Base-by-base conservation (phyloP, 2,329 filamentous ascomycete genomes). In the Leptodontidium sp. region DNA sequence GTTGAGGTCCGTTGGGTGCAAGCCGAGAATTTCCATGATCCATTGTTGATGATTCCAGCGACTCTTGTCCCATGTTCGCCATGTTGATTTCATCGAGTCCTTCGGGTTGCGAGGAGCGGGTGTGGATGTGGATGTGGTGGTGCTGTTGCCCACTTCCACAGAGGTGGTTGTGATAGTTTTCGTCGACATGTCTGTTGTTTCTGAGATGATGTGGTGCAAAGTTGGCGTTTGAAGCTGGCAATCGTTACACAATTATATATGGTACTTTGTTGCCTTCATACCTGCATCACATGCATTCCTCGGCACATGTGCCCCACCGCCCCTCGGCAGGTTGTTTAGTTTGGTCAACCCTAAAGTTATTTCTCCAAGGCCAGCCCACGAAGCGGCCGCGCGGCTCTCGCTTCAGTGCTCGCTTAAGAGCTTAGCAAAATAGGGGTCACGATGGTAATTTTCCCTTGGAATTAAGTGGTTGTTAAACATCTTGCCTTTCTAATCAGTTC, bases 11-110 rank as follows among this genome's bases (percentile, higher is more conserved):
- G 52, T 57, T 4, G 52, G 52, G 15, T 57, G 52, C 32, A 57
- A 12, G 15, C 29, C 52, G 26, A 57, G 52, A 38, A 35, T 4
- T 1, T 57, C 52, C 52, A 57, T 57, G 5, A 57, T 57, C 29
- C 17, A 8, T n/a, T 57, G 52, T 57, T 32, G 7, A 24, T n/a
- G 52, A 57, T 57, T 57, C 52, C 52, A 57, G 2, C 26, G 12
- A 35, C 29, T 57, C 17, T 14, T 57, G 52, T 57, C 52, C 52
- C 52, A 57, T n/a, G 52, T 57, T 57, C 52, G 26, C 52, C 52
- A 57, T 4, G 52, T 57, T 38, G 52, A 57, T 38, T 57, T 57
- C 52, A 57, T 57, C 26, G 52, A 57, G 17, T 57, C 52, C 32
- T 57, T 57, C 1, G 52, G 17, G n/a, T 57, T 57, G 14, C 29